phyloP scores from a whole-genome alignment of 371 early-diverging fungal species.

The Mucor irregularis region DNA sequence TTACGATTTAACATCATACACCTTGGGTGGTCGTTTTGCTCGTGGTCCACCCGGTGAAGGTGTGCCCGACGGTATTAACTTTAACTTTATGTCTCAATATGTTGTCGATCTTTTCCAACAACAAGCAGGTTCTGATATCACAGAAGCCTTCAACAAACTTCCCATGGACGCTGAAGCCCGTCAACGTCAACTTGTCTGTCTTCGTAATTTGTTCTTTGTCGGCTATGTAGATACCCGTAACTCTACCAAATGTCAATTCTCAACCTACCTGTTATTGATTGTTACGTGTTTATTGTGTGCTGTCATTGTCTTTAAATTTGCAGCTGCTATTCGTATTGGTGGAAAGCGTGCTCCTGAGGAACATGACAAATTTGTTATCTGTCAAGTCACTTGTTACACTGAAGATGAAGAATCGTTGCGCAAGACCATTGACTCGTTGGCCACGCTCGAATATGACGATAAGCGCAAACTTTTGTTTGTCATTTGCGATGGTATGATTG shows the following conservation, averaged over 20 bases:
- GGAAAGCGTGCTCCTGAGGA: conserved; percentile 80
- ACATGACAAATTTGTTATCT: conserved; percentile 89
- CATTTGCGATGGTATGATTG: conserved; percentile 85
- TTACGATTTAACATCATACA: conserved; percentile 65
- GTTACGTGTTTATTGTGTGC: conserved; percentile 76
- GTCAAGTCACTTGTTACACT: conserved; percentile 94
- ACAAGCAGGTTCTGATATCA: conserved; percentile 68
- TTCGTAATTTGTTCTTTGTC: conserved; percentile 84
- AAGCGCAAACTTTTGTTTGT: conserved; percentile 90
- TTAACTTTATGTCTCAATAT: conserved; percentile 49
- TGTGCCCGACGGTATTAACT: conserved; percentile 51
- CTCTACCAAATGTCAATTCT: conserved; percentile 81
- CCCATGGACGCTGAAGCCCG: conserved; percentile 28
- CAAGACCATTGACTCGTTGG: conserved; percentile 92
- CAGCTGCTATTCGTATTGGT: conserved; percentile 90
- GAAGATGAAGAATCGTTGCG: conserved; percentile 94
- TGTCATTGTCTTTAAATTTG: conserved; percentile 88
- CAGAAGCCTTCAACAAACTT: conserved; percentile 53
- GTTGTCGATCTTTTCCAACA: conserved; percentile 65
- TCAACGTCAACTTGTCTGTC: conserved; percentile 57
- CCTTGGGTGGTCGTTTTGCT: conserved; percentile 40
- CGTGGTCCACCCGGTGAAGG: conserved; percentile 37
- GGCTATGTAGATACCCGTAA: conserved; percentile 87
- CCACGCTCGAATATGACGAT: conserved; percentile 85
- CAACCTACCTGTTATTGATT: conserved; percentile 81